Conservation (phyloP, 805 yeast species). For the Brettanomyces naardenensis region DNA sequence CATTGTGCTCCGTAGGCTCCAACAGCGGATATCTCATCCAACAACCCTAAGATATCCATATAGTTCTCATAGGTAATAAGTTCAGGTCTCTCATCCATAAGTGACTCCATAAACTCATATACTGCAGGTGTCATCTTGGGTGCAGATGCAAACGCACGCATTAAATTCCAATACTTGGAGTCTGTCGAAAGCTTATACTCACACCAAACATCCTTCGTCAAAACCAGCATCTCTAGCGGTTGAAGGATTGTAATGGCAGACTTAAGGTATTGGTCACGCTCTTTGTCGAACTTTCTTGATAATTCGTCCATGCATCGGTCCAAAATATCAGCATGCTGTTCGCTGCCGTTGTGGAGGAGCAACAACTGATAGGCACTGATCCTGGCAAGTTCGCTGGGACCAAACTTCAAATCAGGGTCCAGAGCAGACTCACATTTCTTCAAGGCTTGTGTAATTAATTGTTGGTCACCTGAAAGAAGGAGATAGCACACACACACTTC, state of each 20-base stretch:
- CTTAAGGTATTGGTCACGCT: conserved; percentile 35
- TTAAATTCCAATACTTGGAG: conserved; percentile 40
- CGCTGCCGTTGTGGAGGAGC: conserved; percentile 30
- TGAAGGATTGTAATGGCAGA: conserved; percentile 36
- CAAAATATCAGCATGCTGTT: neutral
- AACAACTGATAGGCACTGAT: conserved; percentile 45
- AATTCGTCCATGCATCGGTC: conserved; percentile 9
- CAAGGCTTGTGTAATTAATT: conserved; percentile 15
- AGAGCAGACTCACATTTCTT: conserved; percentile 17
- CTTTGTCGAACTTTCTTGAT: conserved; percentile 18
- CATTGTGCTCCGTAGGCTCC: conserved; percentile 75
- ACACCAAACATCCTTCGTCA: conserved; percentile 36
- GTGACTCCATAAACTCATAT: conserved; percentile 37
- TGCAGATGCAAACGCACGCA: conserved; percentile 37
- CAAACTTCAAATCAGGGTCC: conserved; percentile 16
- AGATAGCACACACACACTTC: conserved; percentile 26
- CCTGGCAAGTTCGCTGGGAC: conserved; percentile 27
- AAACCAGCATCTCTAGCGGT: conserved; percentile 43
- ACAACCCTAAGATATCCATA: conserved; percentile 57
- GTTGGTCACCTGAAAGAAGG: conserved; percentile 21
- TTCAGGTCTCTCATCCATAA: conserved; percentile 26
- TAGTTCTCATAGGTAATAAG: conserved; percentile 43
- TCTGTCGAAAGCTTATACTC: conserved; percentile 27
- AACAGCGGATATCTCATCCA: conserved; percentile 74
- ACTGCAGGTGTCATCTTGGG: conserved; percentile 34